Base-by-base conservation (phyloP, 2,329 filamentous ascomycete species). In the Fusarium udum region DNA sequence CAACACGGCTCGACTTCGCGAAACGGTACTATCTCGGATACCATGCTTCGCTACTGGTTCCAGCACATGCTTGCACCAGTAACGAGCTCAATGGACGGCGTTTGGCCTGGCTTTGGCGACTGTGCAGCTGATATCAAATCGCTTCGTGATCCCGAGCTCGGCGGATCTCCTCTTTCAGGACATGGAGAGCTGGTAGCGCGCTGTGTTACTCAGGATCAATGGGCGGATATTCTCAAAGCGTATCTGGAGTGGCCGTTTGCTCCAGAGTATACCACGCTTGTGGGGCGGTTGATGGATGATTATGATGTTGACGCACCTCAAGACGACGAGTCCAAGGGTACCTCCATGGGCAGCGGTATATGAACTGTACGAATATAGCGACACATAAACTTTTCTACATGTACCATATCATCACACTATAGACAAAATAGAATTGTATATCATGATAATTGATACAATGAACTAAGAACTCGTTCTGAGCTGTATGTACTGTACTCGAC, bases 231-330 rank as follows among this genome's bases (percentile, higher is more conserved):
- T 22, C 69, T 90, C 9, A 84, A 88, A 72, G 86, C 87, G 1
- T 93, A 89, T 85, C 84, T 89, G 79, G 82, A 86, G 57, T 94
- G 92, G 92, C 91, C 91, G 1, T 93, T 92, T 72, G 80, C 82
- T 6, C 90, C 90, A 3, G 73, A 78, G 6, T 87, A 87, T 69
- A 49, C 79, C 11, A 83, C 88, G 66, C 79, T 90, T 59, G 80
- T 90, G n/a, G 81, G 81, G 10, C 82, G 86, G 32, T 71, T 81
- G 65, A 66, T 78, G n/a, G 81, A 83, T 13, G 81, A 81, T 10
- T 37, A 36, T 7, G 74, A 77, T 6, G 8, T 36, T 2, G 40
- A 72, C 1, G 15, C 7, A 12, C 72, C 78, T 6, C 72, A 42
- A 1, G 78, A 79, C 0, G 81, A 82, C 6, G 79, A 80, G 6